Percentiles rank a stretch among this genome's conserved stretches.
These are phyloP conservation scores for Marvania coccoides DNA, from an alignment of 139 green algal species.

Conservation along the genomic window DNA sequence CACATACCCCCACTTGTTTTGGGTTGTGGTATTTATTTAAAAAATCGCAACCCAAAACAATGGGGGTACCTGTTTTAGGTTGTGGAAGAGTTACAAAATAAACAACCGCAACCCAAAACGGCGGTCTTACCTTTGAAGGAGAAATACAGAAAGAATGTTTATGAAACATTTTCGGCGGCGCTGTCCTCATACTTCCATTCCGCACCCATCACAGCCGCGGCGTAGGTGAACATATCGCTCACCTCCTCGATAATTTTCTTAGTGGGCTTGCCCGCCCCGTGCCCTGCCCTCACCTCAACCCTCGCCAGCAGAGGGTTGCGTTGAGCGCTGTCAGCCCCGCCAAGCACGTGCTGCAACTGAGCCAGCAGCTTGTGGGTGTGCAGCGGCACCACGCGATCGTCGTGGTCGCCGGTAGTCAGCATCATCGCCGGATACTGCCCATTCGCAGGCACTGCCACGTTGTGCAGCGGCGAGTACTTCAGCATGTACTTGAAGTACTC, in stretches of 20 bases:
- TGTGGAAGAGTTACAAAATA: too few relatives aligned
- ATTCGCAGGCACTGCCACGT: slow-evolving; percentile 54
- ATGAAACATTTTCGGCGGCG: too few relatives aligned
- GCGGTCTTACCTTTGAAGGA: too few relatives aligned
- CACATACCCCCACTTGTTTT: too few relatives aligned
- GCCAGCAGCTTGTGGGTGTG: slow-evolving; percentile 81
- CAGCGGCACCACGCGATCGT: slow-evolving; percentile 82
- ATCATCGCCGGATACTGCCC: slow-evolving; percentile 80
- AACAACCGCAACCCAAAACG: too few relatives aligned
- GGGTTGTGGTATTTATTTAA: too few relatives aligned
- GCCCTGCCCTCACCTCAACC: slow-evolving; percentile 71
- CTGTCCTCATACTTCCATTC: slow-evolving; percentile 8
- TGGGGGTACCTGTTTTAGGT: too few relatives aligned
- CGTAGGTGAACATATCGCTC: slow-evolving; percentile 44
- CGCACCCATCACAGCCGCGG: slow-evolving; percentile 14
- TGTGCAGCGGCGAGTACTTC: slow-evolving; percentile 85
- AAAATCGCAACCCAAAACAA: too few relatives aligned
- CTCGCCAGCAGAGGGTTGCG: slow-evolving; percentile 79
- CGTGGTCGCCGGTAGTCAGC: slow-evolving; percentile 78
- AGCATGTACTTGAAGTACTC: slow-evolving; percentile 64
- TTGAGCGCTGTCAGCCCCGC: slow-evolving; percentile 36
- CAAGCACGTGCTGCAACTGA: slow-evolving; percentile 69
- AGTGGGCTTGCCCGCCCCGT: slow-evolving; percentile 88
- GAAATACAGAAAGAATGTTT: too few relatives aligned
- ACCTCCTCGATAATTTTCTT: slow-evolving; percentile 66